Evolutionary conservation across 192 early-diverging fungal genomes (phyloP).

Genomic region (Endogone sp.): DNA sequence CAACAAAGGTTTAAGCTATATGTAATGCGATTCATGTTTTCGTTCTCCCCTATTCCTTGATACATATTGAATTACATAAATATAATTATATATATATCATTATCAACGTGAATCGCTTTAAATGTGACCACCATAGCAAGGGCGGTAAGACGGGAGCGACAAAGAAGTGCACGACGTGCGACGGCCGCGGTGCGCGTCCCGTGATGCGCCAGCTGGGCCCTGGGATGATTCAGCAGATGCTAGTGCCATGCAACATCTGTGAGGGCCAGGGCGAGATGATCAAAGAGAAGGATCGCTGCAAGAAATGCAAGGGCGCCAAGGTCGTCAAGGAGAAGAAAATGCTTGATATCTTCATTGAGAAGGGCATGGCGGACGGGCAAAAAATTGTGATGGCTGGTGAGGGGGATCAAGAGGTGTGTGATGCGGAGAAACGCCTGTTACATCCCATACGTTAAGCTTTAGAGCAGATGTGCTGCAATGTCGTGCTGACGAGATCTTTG

Average conservation of each 20-base stretch:
- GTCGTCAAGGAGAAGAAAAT: constrained; percentile 82
- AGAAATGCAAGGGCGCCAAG: constrained; percentile 90
- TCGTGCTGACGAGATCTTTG: no score
- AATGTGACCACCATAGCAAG: constrained; percentile 48
- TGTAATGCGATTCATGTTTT: no score
- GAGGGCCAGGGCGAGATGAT: constrained; percentile 83
- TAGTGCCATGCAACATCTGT: constrained; percentile 76
- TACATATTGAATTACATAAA: no score
- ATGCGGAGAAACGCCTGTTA: no score
- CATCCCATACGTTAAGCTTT: no score
- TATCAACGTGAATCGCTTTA: no score
- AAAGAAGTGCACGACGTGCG: constrained; percentile 69
- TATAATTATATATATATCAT: no score
- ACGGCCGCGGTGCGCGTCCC: constrained; percentile 77
- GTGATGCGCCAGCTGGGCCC: constrained; percentile 82
- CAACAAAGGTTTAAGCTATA: constrained; percentile 1
- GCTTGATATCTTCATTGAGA: constrained; percentile 90
- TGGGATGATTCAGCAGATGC: constrained; percentile 89
- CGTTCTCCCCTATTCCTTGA: not conserved
- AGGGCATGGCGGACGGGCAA: constrained; percentile 89
- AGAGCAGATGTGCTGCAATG: no score
- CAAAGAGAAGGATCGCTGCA: constrained; percentile 84
- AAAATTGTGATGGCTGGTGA: constrained; percentile 89
- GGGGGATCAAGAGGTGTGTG: constrained; percentile 77
- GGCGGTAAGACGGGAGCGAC: constrained; percentile 78